phyloP scores from a whole-genome alignment of 1,139 yeast genomes.

The Dujonia santamariae region DNA sequence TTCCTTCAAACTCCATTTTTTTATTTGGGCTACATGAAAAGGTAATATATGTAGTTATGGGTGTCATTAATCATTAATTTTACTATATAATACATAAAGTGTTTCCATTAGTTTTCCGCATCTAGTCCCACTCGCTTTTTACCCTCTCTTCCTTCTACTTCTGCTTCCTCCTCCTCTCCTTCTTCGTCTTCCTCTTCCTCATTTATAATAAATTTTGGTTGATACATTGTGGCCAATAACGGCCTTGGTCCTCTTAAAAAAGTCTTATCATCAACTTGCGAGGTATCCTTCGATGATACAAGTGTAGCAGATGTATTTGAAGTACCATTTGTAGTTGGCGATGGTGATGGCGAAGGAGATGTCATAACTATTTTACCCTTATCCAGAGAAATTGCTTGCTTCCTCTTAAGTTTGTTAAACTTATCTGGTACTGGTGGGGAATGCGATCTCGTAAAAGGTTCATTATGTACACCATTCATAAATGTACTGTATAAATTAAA shows the following conservation, averaged over 20 bases:
- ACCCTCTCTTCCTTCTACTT: conserved; percentile 1
- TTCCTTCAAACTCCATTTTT: too few relatives aligned
- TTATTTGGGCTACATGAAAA: too few relatives aligned
- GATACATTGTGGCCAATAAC: conserved; percentile 7
- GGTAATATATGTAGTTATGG: too few relatives aligned
- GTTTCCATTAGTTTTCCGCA: background rate
- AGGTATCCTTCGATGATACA: conserved; percentile 4
- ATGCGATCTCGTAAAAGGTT: conserved; percentile 21
- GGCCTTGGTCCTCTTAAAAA: conserved; percentile 5
- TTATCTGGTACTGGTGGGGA: conserved; percentile 37
- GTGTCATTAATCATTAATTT: too few relatives aligned
- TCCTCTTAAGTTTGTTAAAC: conserved; percentile 12
- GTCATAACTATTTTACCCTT: conserved; percentile 1
- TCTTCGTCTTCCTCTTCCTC: conserved; percentile 22
- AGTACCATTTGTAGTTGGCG: conserved; percentile 1
- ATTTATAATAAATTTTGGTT: conserved; percentile 13
- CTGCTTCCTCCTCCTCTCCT: conserved; percentile 10
- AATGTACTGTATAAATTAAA: conserved; percentile 1
- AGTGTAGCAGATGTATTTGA: background rate
- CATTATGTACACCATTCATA: conserved; percentile 7
- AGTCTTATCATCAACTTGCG: conserved; percentile 9
- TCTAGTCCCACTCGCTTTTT: too few relatives aligned
- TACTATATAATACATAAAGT: background rate
- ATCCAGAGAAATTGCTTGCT: conserved; percentile 1
- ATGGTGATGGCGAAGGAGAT: background rate